phyloP scores from a whole-genome alignment of 2,329 filamentous ascomycete species.

The Penicillium sp. region DNA sequence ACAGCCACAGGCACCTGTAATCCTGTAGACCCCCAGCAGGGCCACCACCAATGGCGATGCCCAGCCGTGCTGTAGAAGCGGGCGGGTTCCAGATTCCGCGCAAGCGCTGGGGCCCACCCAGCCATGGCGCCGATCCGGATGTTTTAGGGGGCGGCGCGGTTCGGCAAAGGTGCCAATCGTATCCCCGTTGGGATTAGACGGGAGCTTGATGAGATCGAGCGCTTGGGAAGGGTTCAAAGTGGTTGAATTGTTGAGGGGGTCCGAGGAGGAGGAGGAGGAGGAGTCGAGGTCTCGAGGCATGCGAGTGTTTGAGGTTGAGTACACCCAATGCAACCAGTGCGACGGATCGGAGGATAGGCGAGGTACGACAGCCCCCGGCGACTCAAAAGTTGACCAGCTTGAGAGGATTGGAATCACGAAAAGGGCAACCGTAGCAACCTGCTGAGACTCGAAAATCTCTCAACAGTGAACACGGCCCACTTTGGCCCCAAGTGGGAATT shows the following conservation, averaged over 20 bases:
- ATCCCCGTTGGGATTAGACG: constrained; percentile 9
- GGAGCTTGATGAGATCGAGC: constrained; percentile 5
- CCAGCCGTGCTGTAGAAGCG: neutral
- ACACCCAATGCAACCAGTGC: constrained; percentile 3
- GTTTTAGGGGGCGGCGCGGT: constrained; percentile 14
- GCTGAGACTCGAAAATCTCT: constrained; percentile 4
- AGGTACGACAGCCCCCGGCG: neutral
- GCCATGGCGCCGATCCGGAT: constrained; percentile 14
- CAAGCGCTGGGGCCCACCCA: constrained; percentile 21
- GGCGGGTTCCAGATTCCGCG: constrained; percentile 17
- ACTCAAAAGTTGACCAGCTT: neutral
- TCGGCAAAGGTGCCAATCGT: constrained; percentile 17
- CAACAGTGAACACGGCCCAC: neutral
- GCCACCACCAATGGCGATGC: constrained; percentile 12
- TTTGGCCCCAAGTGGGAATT: constrained; percentile 4
- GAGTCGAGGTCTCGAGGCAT: neutral
- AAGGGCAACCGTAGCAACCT: neutral
- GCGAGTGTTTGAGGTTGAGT: constrained; percentile 4
- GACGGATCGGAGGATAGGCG: neutral
- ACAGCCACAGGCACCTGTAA: constrained; percentile 9
- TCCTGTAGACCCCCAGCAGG: constrained; percentile 5
- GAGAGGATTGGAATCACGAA: neutral
- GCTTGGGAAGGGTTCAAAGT: neutral
- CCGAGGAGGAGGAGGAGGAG: neutral
- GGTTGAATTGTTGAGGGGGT: constrained; percentile 1